These are phyloP conservation scores for Xerocomus minutiporus DNA, from an alignment of 1,284 basidiomycete species.

Conservation along the genomic window DNA sequence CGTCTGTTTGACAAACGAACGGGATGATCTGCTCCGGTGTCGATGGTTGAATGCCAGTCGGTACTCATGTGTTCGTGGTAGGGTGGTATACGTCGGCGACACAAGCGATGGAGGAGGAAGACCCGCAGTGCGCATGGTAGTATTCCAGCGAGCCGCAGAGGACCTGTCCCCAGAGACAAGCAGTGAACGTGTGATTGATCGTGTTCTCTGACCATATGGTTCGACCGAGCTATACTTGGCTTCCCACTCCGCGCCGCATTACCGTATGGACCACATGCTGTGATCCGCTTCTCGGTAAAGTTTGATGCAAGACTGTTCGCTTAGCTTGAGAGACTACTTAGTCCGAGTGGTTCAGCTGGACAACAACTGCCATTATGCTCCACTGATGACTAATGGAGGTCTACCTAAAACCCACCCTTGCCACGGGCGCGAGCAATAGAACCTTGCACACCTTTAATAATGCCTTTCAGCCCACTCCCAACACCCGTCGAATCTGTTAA, in stretches of 20 bases:
- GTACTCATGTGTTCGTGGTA: conserved; percentile 50
- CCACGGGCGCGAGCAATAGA: conserved; percentile 34
- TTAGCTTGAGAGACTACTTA: background rate
- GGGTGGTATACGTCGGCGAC: conserved; percentile 43
- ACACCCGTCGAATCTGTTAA: conserved; percentile 33
- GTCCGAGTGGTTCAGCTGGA: background rate
- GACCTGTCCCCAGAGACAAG: background rate
- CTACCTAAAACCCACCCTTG: conserved; percentile 30
- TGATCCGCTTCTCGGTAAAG: background rate
- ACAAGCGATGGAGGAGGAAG: conserved; percentile 37
- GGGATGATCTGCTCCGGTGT: conserved; percentile 37
- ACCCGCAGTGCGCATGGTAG: conserved; percentile 41
- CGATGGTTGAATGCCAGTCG: conserved; percentile 49
- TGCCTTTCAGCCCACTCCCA: conserved; percentile 27
- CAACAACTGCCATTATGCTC: too few species aligned
- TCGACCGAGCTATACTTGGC: conserved; percentile 31
- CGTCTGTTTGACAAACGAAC: conserved; percentile 58
- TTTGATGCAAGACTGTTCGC: background rate
- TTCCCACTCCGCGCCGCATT: conserved; percentile 32
- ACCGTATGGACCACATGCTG: conserved; percentile 9
- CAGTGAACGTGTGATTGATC: conserved; percentile 25
- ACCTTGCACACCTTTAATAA: conserved; percentile 33
- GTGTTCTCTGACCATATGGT: conserved; percentile 27
- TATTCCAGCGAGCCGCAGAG: conserved; percentile 16
- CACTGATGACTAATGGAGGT: background rate